phyloP scores from a whole-genome alignment of 495 filamentous ascomycete genomes.

The Penicillium coprophilum region DNA sequence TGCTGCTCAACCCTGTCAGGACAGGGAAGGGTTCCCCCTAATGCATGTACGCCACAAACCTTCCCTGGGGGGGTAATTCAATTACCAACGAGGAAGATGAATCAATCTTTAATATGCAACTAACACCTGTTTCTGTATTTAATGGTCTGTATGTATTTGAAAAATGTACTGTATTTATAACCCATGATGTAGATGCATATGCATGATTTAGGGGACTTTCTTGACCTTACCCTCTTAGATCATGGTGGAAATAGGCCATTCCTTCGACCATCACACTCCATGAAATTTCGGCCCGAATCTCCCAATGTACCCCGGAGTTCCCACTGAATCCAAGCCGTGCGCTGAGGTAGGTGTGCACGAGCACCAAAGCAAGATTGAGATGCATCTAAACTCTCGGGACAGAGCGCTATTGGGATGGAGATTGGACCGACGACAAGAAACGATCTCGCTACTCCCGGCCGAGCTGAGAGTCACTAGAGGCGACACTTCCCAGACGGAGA shows the following conservation, averaged over 20 bases:
- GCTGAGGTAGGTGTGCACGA: not conserved
- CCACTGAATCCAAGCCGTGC: not conserved
- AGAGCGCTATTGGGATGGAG: not conserved
- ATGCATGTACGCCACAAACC: too few species aligned
- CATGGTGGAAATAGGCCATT: not conserved
- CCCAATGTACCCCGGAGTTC: not conserved
- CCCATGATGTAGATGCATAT: too few species aligned
- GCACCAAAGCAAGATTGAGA: not conserved
- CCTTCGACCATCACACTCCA: not conserved
- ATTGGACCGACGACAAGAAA: slow-evolving; percentile 1
- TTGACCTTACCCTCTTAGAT: not conserved
- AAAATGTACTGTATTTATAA: too few species aligned
- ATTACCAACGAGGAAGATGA: too few species aligned
- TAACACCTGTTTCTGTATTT: too few species aligned
- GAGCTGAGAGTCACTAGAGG: not conserved
- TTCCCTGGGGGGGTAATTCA: too few species aligned
- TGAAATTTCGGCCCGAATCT: slow-evolving; percentile 1
- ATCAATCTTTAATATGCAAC: too few species aligned
- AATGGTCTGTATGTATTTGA: too few species aligned
- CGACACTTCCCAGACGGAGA: not conserved
- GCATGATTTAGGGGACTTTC: too few species aligned
- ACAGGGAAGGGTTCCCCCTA: too few species aligned
- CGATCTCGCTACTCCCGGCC: not conserved
- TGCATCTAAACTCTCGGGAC: not conserved
- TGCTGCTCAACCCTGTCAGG: not conserved